Base-by-base conservation (phyloP, 345 rosid species). In the Hypericum androsaemum region DNA sequence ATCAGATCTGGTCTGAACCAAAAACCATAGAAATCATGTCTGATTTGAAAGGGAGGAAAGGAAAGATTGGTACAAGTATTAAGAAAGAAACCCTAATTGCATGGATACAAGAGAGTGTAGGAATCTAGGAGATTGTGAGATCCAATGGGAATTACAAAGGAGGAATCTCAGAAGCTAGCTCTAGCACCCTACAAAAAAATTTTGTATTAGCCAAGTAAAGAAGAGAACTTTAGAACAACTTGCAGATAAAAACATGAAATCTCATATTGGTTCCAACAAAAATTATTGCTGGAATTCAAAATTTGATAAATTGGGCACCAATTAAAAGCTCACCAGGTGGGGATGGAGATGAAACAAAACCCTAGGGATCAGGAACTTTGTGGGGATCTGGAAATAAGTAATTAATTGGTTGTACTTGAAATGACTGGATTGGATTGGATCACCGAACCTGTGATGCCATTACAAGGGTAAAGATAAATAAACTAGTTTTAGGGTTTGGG, bases 51-150 rank as follows among this genome's bases (percentile, higher is more conserved):
- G 4, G 32, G 32, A 4, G 4, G 32, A 22, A 22, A 1, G 4
- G 32, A 22, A 22, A 22, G 32, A 22, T 22, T 22, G 32, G 32
- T 22, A 22, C 32, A 22, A 22, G 32, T 47, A 58, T 6, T 12
- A 5, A 13, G 10, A 9, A 45, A 12, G 62, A 74, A 77, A 62
- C 75, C 74, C 78, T 71, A 72, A 60, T 17, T 46, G 54, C 43
- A 38, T 10, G 7, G 7, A 44, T n/a, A 12, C 10, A 40, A 6
- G 42, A 52, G 32, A 41, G 13, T 22, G 32, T 22, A 4, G 4
- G 53, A 61, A 28, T 13, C 42, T n/a, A 13, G n/a, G 32, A 22
- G 1, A 22, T 22, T 22, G 6, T 56, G 62, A 37, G 72, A 79
- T 67, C 79, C 77, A 43, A 15, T 43, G 73, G 79, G 59, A 63